Base-by-base conservation (phyloP, 176 grass and related monocot species). In the Urochloa ruziziensis region DNA sequence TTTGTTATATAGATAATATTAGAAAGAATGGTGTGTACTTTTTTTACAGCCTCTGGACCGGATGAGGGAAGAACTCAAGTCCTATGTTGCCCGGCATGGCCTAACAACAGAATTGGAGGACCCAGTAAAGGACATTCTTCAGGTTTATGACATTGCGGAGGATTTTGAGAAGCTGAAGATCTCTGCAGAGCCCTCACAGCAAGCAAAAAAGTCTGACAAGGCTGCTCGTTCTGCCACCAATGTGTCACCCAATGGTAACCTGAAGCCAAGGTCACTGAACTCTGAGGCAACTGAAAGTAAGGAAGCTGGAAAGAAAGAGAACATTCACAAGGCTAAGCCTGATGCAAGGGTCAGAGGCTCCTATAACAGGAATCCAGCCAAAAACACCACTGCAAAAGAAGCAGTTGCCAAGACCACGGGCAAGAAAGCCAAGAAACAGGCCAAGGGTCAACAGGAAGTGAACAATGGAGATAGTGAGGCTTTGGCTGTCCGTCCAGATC, bases 61-160 rank as follows among this genome's bases (percentile, higher is more conserved):
- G 36, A 87, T 99, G 88, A 89, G 89, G 44, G 93, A 99, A 71
- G 93, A 99, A 73, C 91, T 99, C n/a, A 96, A 96, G 77, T 37
- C 88, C 39, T 99, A 99, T 29, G 80, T 96, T 46, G 62, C 74
- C 12, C 71, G 82, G 0, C 87, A 99, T 87, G 87, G 86, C 19
- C 88, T 99, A 35, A 60, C 81, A 15, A 70, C 32, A 47, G 97
- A 92, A 68, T 23, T 94, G 49, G 86, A 86, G 83, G 81, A 86
- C 3, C 62, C 82, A 7, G 83, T 94, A 1, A 96, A 96, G 73
- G 91, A 92, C 47, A 59, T 92, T 88, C 87, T 99, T 40, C 78
- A 87, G 65, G 58, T 86, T 64, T 99, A 94, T 83, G 85, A 93
- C 69, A 94, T 99, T 21, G 43, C 66, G 6, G 93, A 96, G 9